Conservation (phyloP, 768 basidiomycete species). For the Jaapia argillacea region DNA sequence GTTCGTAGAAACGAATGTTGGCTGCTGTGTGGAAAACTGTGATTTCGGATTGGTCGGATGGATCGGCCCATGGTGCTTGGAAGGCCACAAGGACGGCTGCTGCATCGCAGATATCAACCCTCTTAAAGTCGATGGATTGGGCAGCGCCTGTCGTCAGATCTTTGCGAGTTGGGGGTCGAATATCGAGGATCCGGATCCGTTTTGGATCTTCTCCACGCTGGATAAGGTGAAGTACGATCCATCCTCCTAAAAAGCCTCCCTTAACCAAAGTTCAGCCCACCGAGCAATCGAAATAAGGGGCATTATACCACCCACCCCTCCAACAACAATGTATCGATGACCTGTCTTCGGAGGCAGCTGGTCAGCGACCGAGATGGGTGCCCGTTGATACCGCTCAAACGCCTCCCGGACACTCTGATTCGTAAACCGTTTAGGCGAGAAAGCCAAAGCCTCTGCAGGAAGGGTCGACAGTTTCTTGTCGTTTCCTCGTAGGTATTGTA, state of each 20-base stretch:
- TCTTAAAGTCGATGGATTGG: slow-evolving; percentile 43
- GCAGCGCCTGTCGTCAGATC: slow-evolving; percentile 46
- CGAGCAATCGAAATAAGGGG: background rate
- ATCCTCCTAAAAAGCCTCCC: slow-evolving; percentile 72
- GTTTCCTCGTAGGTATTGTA: slow-evolving; percentile 38
- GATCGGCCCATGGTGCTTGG: slow-evolving; percentile 46
- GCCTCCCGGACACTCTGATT: slow-evolving; percentile 28
- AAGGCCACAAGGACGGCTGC: slow-evolving; percentile 51
- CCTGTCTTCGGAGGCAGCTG: slow-evolving; percentile 61
- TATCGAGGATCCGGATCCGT: slow-evolving; percentile 57
- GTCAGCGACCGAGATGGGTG: slow-evolving; percentile 26
- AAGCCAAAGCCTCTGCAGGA: slow-evolving; percentile 33
- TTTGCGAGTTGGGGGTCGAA: slow-evolving; percentile 46
- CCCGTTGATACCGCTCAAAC: slow-evolving; percentile 24
- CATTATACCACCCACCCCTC: slow-evolving; percentile 42
- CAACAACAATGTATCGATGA: slow-evolving; percentile 65
- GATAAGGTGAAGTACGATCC: slow-evolving; percentile 62
- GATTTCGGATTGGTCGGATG: slow-evolving; percentile 25
- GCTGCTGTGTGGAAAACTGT: slow-evolving; percentile 75
- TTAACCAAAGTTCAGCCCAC: slow-evolving; percentile 13
- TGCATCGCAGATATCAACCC: slow-evolving; percentile 47
- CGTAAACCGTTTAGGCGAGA: slow-evolving; percentile 45
- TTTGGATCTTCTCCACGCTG: slow-evolving; percentile 62
- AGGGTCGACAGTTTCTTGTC: slow-evolving; percentile 41
- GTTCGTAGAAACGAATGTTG: slow-evolving; percentile 72